Conservation (phyloP, 257 asterid genomes). For the Solanum microdontum region DNA sequence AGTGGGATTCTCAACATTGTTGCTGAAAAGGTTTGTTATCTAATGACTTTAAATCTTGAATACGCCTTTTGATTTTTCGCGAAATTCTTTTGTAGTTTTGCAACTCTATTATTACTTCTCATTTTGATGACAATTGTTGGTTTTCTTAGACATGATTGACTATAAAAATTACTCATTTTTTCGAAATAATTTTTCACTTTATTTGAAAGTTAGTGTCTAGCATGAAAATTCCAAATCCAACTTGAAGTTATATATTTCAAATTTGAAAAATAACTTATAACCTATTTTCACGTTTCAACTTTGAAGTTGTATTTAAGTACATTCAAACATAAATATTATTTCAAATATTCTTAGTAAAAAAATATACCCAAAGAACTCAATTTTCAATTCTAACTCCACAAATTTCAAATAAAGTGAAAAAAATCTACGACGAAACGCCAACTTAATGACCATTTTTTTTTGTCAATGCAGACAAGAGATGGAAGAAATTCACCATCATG, state of each 20-base stretch:
- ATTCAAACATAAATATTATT: too few species aligned
- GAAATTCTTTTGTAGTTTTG: neutral
- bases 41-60: neutral
- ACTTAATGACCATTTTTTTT: neutral
- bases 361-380: neutral
- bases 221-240: too few species aligned
- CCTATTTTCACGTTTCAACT: neutral
- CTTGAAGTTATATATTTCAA: neutral
- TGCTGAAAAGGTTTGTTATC: constrained; percentile 27
- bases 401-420: too few species aligned
- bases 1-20: constrained; percentile 33
- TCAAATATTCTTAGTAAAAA: neutral
- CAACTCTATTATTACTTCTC: neutral
- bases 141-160: neutral
- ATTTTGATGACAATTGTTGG: neutral
- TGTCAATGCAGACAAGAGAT: constrained; percentile 17
- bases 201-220: too few species aligned
- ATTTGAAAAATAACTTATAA: too few species aligned
- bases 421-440: too few species aligned
- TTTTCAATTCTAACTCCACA: neutral
- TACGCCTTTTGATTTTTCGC: neutral
- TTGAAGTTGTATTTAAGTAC: neutral
- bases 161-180: too few species aligned
- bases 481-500: constrained; percentile 17
- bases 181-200: too few species aligned